phyloP scores from a whole-genome alignment of 1,284 basidiomycete species.

The Cryptococcus deneoformans region DNA sequence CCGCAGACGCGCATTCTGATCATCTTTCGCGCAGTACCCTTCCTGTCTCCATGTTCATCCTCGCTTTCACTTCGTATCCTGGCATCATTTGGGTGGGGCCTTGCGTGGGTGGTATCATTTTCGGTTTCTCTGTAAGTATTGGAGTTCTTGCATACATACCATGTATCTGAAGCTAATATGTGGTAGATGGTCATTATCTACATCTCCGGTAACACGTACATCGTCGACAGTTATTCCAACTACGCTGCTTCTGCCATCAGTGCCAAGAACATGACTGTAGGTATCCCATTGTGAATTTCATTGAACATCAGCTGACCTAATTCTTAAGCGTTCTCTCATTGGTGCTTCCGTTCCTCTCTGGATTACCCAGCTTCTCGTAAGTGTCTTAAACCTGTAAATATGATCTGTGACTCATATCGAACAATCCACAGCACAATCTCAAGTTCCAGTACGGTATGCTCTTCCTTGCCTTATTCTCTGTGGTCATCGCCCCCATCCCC shows the following conservation, averaged over 20 bases:
- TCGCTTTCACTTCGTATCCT: slow-evolving; percentile 41
- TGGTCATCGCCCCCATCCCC: slow-evolving; percentile 32
- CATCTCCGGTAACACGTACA: slow-evolving; percentile 22
- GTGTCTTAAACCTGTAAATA: not conserved
- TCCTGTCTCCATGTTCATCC: slow-evolving; percentile 50
- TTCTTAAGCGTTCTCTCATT: slow-evolving; percentile 43
- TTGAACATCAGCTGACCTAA: not conserved
- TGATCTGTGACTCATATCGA: too few species aligned
- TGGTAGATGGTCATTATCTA: slow-evolving; percentile 38
- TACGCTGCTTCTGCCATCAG: slow-evolving; percentile 48
- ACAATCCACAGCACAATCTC: slow-evolving; percentile 21
- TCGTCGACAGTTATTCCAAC: slow-evolving; percentile 30
- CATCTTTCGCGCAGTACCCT: slow-evolving; percentile 21
- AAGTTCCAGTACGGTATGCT: slow-evolving; percentile 38
- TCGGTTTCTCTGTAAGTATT: slow-evolving; percentile 22
- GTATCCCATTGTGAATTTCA: not conserved
- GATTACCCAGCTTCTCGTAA: slow-evolving; percentile 30
- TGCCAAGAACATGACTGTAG: slow-evolving; percentile 52
- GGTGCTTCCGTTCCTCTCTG: slow-evolving; percentile 47
- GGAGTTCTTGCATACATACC: too few species aligned
- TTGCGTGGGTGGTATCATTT: slow-evolving; percentile 30
- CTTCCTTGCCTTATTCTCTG: slow-evolving; percentile 35
- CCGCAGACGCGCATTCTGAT: too few species aligned
- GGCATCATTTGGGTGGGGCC: slow-evolving; percentile 40
- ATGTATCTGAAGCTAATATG: too few species aligned